phyloP scores from a whole-genome alignment of 1,284 basidiomycete genomes.

The Papiliotrema fonsecae region DNA sequence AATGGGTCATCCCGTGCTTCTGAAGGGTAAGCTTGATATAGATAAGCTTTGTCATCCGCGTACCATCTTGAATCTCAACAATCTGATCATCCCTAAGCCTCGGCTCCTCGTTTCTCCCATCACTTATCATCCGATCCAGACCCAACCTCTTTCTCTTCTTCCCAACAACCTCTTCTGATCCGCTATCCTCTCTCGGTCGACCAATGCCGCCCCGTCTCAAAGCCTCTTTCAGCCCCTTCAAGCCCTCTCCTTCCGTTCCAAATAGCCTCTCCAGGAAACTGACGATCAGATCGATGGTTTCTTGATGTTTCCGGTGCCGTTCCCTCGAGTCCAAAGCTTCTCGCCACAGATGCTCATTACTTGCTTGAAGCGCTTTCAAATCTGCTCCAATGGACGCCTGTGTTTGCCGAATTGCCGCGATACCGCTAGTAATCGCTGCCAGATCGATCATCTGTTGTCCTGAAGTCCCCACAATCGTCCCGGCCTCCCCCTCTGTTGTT shows the following conservation, averaged over 20 bases:
- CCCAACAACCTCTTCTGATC: conserved; percentile 17
- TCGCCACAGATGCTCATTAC: conserved; percentile 87
- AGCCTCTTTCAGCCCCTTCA: conserved; percentile 42
- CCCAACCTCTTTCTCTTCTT: conserved; percentile 39
- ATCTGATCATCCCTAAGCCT: conserved; percentile 18
- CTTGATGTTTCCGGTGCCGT: conserved; percentile 83
- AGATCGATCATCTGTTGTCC: conserved; percentile 34
- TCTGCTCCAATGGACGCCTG: conserved; percentile 85
- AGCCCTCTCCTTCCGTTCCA: conserved; percentile 53
- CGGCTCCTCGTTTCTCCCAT: conserved; percentile 23
- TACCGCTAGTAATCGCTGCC: conserved; percentile 56
- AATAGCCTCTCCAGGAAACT: conserved; percentile 92
- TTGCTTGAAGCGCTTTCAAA: conserved; percentile 78
- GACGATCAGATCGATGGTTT: conserved; percentile 94
- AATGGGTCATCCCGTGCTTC: background rate
- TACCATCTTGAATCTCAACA: conserved; percentile 34
- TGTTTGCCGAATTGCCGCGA: conserved; percentile 83
- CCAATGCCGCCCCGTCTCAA: conserved; percentile 29
- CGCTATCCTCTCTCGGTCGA: conserved; percentile 25
- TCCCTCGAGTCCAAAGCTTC: conserved; percentile 76
- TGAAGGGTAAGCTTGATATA: background rate
- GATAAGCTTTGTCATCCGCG: conserved; percentile 3
- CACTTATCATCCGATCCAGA: conserved; percentile 41
- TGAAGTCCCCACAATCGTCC: conserved; percentile 19
- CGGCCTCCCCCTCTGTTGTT: conserved; percentile 36